A percentile compares a stretch with the other conserved stretches of the same genome.
Conservation (phyloP, 352 stramenopile species). For the Aphanomyces invadans region DNA sequence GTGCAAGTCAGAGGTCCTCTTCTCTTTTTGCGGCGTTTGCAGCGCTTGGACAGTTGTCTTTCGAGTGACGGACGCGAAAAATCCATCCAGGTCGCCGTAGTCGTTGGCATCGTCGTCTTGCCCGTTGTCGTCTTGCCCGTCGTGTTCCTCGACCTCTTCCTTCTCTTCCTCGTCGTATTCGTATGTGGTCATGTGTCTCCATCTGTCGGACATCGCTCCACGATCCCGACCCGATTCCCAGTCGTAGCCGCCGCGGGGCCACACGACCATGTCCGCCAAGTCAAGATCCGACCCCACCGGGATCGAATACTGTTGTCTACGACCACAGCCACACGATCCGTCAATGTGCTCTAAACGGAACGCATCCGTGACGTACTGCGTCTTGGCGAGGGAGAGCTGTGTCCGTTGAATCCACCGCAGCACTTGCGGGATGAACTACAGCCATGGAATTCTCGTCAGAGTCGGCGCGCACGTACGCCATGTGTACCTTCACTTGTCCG, state of each 20-base stretch:
- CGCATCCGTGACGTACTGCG: not conserved
- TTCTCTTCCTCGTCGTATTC: constrained; percentile 6
- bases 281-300: not conserved
- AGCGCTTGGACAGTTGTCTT: not conserved
- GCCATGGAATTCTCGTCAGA: no score
- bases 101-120: not conserved
- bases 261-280: not conserved
- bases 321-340: not conserved
- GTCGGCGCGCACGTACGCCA: no score
- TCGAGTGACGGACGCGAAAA: not conserved
- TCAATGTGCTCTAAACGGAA: not conserved
- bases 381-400: not conserved
- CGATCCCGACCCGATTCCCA: not conserved
- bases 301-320: constrained; percentile 7
- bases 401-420: constrained; percentile 22
- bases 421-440: constrained; percentile 23
- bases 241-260: not conserved
- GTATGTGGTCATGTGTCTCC: not conserved
- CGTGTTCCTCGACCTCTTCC: constrained; percentile 1
- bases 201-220: not conserved
- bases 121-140: not conserved
- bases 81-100: not conserved
- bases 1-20: not conserved
- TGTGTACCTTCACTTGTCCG: constrained; percentile 12
- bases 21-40: constrained; percentile 14